Evolutionary conservation across 2,329 filamentous ascomycete genomes (phyloP), one percentile per base, ranked within the genome.

Genomic region (Aureobasidium sp.): DNA sequence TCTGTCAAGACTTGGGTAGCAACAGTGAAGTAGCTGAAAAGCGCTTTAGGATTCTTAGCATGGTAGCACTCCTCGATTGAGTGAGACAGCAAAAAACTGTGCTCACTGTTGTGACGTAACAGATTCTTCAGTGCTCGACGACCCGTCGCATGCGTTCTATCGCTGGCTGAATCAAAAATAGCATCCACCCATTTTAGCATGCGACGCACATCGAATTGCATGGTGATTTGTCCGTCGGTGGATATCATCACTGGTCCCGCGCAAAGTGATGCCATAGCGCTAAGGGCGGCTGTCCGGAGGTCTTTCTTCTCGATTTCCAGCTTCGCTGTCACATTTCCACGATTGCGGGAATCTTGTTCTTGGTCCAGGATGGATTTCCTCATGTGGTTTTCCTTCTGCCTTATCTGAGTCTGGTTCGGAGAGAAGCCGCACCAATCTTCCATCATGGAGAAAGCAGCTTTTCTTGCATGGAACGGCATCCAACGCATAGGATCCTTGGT

Each of bases 391-490:
- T 97, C 92, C 64, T 91, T 83, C 63, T 87, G 86, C 5, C 87
- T 84, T 44, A 96, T 89, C 66, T 95, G 89, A 15, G 78, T 81
- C 71, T 95, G 91, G 66, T 97, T 96, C 0, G 92, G 91, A 8
- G 92, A 96, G 73, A 95, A 97, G 2, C 94, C 94, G 72, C 94
- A 99, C 95, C 95, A 99, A 67, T 97, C 93, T 75, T 99, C 94
- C 92, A 99, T 97, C 52, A 99, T 78, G 0, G 92, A 87, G 71
- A 99, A 99, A 0, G 93, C 89, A 5, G 94, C 97, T 72, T 97
- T 96, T 44, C 95, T 83, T 14, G 92, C 90, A 73, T 99, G 94
- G 70, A 99, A 99, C 0, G 94, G 92, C 85, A 99, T 94, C 93
- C 94, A 99, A 36, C 91, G 84, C 5, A 90, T 87, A 1, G 91